These are phyloP conservation scores for Trametes cingulata DNA, from an alignment of 768 basidiomycete species.

Conservation along the genomic window DNA sequence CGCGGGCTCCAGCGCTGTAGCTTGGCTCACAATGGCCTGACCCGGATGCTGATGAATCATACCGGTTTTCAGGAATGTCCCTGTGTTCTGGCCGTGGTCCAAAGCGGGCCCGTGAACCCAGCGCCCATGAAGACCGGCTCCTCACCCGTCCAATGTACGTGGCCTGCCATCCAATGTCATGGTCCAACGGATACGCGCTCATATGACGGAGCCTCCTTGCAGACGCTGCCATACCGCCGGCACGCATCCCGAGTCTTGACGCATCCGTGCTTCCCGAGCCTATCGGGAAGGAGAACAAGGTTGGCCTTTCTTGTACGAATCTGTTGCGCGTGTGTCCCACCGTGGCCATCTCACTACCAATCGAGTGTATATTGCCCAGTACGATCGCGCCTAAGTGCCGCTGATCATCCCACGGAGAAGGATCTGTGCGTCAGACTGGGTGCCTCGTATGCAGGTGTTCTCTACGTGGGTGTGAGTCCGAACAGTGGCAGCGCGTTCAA, in stretches of 20 bases:
- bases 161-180: too few relatives aligned
- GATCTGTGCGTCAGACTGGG: too few relatives aligned
- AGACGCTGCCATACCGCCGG: not conserved
- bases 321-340: not conserved
- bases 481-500: not conserved
- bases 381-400: not conserved
- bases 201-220: not conserved
- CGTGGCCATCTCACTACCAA: not conserved
- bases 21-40: too few relatives aligned
- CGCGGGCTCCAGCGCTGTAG: too few relatives aligned
- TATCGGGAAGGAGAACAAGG: not conserved
- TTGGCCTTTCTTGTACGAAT: not conserved
- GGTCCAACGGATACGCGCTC: too few relatives aligned
- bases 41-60: not conserved
- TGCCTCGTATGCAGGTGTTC: not conserved
- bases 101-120: not conserved
- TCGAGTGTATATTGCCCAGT: not conserved
- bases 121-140: not conserved
- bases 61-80: constrained; percentile 31
- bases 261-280: not conserved
- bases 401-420: not conserved
- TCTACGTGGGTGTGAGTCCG: not conserved
- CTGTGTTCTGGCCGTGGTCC: constrained; percentile 39
- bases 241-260: not conserved
- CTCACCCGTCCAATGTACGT: too few relatives aligned